phyloP scores from a whole-genome alignment of 202 grass and related monocot species.

The Tripidium arundinaceum region DNA sequence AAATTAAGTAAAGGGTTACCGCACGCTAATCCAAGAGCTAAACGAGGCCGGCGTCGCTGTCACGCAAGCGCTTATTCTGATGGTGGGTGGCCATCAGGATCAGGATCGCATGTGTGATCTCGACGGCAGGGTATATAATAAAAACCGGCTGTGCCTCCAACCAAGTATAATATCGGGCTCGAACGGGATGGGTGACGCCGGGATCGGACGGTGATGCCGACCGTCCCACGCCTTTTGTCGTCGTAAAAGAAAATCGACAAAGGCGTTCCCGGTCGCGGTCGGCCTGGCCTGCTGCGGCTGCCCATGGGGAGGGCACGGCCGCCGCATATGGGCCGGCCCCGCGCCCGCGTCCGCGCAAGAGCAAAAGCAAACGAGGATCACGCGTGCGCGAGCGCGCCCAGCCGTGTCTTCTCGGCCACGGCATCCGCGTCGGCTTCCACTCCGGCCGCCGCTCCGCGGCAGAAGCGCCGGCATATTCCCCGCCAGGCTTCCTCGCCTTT shows the following conservation, averaged over 20 bases:
- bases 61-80: background rate
- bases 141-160: background rate
- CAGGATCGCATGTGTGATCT: background rate
- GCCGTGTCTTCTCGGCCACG: background rate
- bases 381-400: background rate
- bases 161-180: background rate
- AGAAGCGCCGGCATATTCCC: background rate
- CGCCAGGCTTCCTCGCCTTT: background rate
- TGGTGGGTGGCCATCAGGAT: background rate
- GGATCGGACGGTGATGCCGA: background rate
- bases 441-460: too few species aligned
- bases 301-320: too few species aligned
- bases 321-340: too few species aligned
- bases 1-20: too few species aligned
- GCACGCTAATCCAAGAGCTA: background rate
- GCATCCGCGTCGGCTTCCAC: background rate
- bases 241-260: too few species aligned
- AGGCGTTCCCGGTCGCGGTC: too few species aligned
- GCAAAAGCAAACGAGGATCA: background rate
- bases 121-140: background rate
- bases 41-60: background rate
- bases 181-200: background rate
- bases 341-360: background rate
- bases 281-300: too few species aligned
- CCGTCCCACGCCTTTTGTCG: background rate